phyloP scores from a whole-genome alignment of 1,139 yeast genomes.

The Kodamaea sp. region DNA sequence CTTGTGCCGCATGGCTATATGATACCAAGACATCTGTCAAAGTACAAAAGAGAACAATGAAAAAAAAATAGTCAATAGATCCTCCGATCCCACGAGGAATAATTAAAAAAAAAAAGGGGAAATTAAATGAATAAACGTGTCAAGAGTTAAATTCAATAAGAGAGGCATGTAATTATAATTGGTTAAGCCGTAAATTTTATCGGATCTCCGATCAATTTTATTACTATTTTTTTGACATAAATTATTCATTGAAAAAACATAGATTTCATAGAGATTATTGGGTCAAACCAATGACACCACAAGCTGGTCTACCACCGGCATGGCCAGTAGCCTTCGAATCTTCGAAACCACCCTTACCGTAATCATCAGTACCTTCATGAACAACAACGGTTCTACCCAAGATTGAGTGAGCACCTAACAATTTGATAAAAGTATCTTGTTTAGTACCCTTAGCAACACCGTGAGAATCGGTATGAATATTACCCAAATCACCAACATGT shows the following conservation, averaged over 20 bases:
- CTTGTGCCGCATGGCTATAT: no score
- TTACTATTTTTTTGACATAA: no score
- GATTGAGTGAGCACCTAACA: conserved; percentile 81
- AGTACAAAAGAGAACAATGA: no score
- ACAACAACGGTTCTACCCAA: conserved; percentile 95
- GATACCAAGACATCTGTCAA: no score
- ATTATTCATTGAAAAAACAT: conserved; percentile 1
- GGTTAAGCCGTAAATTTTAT: no score
- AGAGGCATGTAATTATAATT: no score
- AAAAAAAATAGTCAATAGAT: no score
- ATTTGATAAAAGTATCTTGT: conserved; percentile 71
- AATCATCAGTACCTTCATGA: conserved; percentile 92
- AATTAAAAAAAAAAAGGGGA: no score
- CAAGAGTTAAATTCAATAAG: no score
- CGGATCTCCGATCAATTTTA: no score
- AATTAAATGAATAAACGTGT: no score
- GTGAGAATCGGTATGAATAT: conserved; percentile 75
- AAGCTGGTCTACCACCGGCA: conserved; percentile 98
- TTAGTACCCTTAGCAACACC: conserved; percentile 91
- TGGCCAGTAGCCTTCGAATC: conserved; percentile 97
- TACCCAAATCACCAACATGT: conserved; percentile 98
- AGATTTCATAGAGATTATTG: conserved; percentile 20
- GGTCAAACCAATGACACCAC: conserved; percentile 94
- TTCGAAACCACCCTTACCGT: conserved; percentile 93
- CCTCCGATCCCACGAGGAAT: no score